A percentile compares a stretch with the other conserved stretches of the same genome.
Conservation (phyloP, 768 basidiomycete genomes). For the Podaxis sp. region DNA sequence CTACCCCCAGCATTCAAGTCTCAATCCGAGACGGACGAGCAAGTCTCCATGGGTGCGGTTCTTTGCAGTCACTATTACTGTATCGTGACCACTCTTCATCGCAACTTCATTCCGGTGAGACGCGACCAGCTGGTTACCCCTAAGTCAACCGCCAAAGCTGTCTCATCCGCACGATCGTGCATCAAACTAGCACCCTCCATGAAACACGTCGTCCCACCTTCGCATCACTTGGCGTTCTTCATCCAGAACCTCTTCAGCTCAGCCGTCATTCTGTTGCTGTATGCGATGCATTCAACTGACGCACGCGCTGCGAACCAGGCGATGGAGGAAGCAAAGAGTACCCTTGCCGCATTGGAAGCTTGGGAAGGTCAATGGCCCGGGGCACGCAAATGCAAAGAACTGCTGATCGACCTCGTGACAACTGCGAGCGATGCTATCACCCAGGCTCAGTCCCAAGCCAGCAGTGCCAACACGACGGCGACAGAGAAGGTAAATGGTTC, state of each 20-base stretch:
- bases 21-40: constrained; percentile 68
- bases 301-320: constrained; percentile 61
- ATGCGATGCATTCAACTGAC: constrained; percentile 82
- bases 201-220: constrained; percentile 79
- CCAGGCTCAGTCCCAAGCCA: constrained; percentile 27
- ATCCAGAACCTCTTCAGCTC: constrained; percentile 90
- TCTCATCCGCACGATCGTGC: constrained; percentile 81
- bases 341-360: constrained; percentile 65
- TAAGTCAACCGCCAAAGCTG: constrained; percentile 76
- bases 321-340: constrained; percentile 80
- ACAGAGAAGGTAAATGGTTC: constrained; percentile 23
- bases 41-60: constrained; percentile 83
- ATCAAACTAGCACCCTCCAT: constrained; percentile 84
- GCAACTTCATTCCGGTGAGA: constrained; percentile 81
- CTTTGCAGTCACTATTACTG: constrained; percentile 91
- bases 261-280: constrained; percentile 80
- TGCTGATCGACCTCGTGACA: constrained; percentile 65
- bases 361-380: constrained; percentile 91
- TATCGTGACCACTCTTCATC: constrained; percentile 81
- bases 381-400: constrained; percentile 81
- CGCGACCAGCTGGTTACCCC: constrained; percentile 67
- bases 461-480: constrained; percentile 12
- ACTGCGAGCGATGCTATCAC: constrained; percentile 70
- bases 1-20: constrained; percentile 76
- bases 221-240: constrained; percentile 86